These are phyloP conservation scores for Phytopythium cucurbitacearum DNA, from an alignment of 352 stramenopile genomes.

Conservation along the genomic window DNA sequence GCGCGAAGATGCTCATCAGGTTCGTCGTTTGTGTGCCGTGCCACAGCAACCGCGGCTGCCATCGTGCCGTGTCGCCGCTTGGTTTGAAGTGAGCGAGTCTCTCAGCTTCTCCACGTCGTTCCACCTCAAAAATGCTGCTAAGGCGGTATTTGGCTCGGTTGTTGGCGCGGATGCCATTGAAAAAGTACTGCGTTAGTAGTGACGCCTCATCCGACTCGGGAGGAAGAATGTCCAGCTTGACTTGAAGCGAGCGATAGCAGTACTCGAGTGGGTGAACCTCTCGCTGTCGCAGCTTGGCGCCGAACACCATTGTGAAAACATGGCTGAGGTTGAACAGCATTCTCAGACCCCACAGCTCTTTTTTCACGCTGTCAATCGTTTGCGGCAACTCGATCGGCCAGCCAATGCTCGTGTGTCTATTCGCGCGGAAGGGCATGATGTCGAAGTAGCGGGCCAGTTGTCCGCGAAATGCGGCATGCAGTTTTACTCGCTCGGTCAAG, in stretches of 20 bases:
- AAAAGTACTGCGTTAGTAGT: slow-evolving; percentile 57
- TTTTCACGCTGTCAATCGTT: slow-evolving; percentile 41
- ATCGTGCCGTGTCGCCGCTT: slow-evolving; percentile 11
- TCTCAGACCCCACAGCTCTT: slow-evolving; percentile 52
- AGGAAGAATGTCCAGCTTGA: slow-evolving; percentile 32
- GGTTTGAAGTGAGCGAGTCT: slow-evolving; percentile 18
- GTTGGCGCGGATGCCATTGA: slow-evolving; percentile 28
- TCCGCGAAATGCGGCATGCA: slow-evolving; percentile 61
- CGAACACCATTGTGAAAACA: slow-evolving; percentile 68
- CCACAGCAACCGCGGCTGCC: slow-evolving; percentile 65
- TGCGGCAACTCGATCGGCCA: slow-evolving; percentile 53
- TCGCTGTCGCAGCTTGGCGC: slow-evolving; percentile 27
- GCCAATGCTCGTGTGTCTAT: slow-evolving; percentile 22
- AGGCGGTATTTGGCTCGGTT: slow-evolving; percentile 38
- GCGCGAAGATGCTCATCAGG: slow-evolving; percentile 76
- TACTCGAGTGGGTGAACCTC: slow-evolving; percentile 60
- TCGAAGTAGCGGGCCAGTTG: slow-evolving; percentile 72
- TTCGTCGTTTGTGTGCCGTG: slow-evolving; percentile 79
- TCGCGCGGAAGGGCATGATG: slow-evolving; percentile 43
- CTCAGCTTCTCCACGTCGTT: slow-evolving; percentile 43
- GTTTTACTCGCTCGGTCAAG: slow-evolving; percentile 31
- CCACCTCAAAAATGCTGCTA: slow-evolving; percentile 55
- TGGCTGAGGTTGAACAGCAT: slow-evolving; percentile 58
- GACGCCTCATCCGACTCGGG: slow-evolving; percentile 26
- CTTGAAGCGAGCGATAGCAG: slow-evolving; percentile 67